Base-by-base conservation (phyloP, 2,329 filamentous ascomycete species). In the Volutella citrinella region DNA sequence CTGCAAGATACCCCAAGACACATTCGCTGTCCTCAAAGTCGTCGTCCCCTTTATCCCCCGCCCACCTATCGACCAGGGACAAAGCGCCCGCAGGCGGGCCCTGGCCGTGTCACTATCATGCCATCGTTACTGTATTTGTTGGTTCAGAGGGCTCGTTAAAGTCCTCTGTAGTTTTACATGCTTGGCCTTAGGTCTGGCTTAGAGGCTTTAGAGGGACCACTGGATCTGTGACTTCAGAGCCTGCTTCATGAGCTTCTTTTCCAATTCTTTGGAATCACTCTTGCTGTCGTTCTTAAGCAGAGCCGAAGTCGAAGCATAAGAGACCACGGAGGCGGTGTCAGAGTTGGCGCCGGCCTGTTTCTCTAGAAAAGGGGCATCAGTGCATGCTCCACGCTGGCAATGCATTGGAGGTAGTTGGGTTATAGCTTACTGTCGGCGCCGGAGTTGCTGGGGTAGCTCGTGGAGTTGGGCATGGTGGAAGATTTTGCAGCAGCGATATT, bases 221-320 rank as follows among this genome's bases (percentile, higher is more conserved):
- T 42, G 44, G 13, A 55, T 44, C 31, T 56, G 53, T 12, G 52
- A 53, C 37, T 42, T 53, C 21, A 56, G 36, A 18, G 52, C 49
- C 35, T 56, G 51, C 16, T 48, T 46, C 26, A 52, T 51, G 5
- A 55, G 40, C 38, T 55, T 55, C 38, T 56, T 43, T 24, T 51
- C 48, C 10, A 51, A 25, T 3, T 40, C 40, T 26, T 42, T 51
- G 13, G 24, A 9, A 9, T 18, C 24, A 7, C 22, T 22, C 35
- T 42, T 36, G 15, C 18, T 19, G 11, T 44, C 43, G 11, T 38
- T 38, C 42, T 47, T 48, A 21, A 55, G 42, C 12, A 53, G 34
- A n/a, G 51, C 39, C 1, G 51, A 20, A n/a, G 45, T 40, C 10
- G 53, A 52, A 10, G 51, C 51, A 25, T 42, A 50, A 13, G 53